phyloP scores from a whole-genome alignment of 352 stramenopile species.

The Phytophthora quininea region DNA sequence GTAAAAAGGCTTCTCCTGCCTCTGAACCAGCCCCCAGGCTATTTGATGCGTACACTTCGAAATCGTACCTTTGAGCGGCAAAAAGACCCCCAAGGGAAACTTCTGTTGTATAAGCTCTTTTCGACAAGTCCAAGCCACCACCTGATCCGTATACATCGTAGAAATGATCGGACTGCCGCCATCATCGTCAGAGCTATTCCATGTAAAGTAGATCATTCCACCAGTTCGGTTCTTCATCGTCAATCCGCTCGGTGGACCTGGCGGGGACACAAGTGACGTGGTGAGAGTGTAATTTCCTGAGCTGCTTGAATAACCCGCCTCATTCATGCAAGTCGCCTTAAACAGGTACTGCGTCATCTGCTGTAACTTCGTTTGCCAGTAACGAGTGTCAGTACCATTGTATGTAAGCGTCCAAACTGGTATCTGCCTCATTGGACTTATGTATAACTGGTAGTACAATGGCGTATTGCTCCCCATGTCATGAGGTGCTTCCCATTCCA shows the following conservation, averaged over 20 bases:
- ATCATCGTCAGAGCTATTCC: slow-evolving; percentile 55
- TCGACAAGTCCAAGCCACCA: slow-evolving; percentile 2
- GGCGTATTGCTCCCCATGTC: slow-evolving; percentile 42
- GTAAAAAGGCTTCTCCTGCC: slow-evolving; percentile 23
- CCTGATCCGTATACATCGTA: slow-evolving; percentile 42
- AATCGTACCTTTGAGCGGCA: slow-evolving; percentile 46
- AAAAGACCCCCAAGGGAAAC: slow-evolving; percentile 46
- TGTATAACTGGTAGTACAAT: slow-evolving; percentile 64
- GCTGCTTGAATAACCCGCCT: slow-evolving; percentile 46
- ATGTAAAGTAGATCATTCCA: slow-evolving; percentile 48
- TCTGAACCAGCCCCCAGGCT: slow-evolving; percentile 45
- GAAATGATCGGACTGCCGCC: slow-evolving; percentile 48
- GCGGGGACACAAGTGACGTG: slow-evolving; percentile 56
- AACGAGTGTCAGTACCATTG: slow-evolving; percentile 43
- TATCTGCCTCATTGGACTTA: slow-evolving; percentile 29
- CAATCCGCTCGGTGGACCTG: slow-evolving; percentile 45
- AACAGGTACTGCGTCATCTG: slow-evolving; percentile 57
- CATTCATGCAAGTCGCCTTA: slow-evolving; percentile 52
- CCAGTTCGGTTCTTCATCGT: slow-evolving; percentile 28
- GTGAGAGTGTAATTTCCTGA: slow-evolving; percentile 35
- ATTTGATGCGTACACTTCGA: slow-evolving; percentile 61
- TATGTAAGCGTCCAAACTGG: slow-evolving; percentile 48
- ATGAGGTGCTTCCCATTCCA: slow-evolving; percentile 46
- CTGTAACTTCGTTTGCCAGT: slow-evolving; percentile 61
- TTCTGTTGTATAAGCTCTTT: neutral